phyloP scores from a whole-genome alignment of 257 asterid species.

The Echium plantagineum region DNA sequence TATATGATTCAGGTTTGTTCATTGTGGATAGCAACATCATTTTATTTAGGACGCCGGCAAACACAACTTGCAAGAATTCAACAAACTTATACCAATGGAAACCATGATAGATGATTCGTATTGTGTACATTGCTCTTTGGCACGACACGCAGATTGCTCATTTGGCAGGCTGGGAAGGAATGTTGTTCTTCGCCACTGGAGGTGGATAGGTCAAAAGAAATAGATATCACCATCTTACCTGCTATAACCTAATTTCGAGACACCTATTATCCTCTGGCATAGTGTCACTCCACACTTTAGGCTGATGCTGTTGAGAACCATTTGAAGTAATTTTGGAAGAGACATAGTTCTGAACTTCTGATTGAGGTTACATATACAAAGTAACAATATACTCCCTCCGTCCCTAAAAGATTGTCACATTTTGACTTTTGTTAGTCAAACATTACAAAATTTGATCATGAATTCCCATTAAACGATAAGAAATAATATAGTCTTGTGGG shows the following conservation, averaged over 20 bases:
- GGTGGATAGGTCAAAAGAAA: neutral
- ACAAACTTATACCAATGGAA: conserved; percentile 24
- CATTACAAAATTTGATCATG: too few relatives aligned
- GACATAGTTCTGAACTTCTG: too few relatives aligned
- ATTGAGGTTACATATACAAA: too few relatives aligned
- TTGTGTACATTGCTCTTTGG: neutral
- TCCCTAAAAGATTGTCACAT: too few relatives aligned
- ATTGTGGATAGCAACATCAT: conserved; percentile 61
- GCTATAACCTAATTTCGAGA: neutral
- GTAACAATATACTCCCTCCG: too few relatives aligned
- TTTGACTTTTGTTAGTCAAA: too few relatives aligned
- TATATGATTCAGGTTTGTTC: conserved; percentile 45
- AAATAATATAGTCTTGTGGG: too few relatives aligned
- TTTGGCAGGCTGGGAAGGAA: neutral
- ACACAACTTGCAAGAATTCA: conserved; percentile 47
- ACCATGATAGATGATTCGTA: conserved; percentile 18
- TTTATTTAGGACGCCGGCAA: conserved; percentile 57
- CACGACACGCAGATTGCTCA: too few relatives aligned
- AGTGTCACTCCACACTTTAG: neutral
- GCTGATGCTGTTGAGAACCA: neutral
- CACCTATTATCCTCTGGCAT: neutral
- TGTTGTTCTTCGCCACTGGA: neutral
- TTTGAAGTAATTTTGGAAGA: too few relatives aligned
- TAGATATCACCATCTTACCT: neutral
- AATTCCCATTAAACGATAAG: too few relatives aligned